Conservation (phyloP, 2,329 filamentous ascomycete species). For the Akanthomyces lecanii region DNA sequence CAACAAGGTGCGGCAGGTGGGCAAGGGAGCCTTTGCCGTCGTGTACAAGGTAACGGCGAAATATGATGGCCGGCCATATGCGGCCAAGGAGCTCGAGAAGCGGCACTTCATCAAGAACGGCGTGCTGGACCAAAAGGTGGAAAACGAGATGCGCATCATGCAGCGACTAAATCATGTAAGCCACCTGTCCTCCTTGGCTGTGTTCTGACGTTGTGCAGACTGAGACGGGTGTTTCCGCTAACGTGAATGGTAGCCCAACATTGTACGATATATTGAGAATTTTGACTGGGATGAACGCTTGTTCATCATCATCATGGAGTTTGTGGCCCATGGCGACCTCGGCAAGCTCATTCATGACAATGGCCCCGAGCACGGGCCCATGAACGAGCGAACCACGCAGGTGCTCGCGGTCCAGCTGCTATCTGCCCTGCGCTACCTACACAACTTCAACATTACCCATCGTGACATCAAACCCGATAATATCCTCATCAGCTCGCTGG, state of each 20-base stretch:
- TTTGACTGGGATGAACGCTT: slow-evolving; percentile 75
- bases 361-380: slow-evolving; percentile 52
- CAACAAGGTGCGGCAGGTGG: slow-evolving; percentile 76
- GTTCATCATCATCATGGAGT: slow-evolving; percentile 98
- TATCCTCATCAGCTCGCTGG: slow-evolving; percentile 71
- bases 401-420: slow-evolving; percentile 72
- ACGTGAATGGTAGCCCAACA: slow-evolving; percentile 60
- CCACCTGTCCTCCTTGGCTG: slow-evolving; percentile 16
- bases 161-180: slow-evolving; percentile 75
- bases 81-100: slow-evolving; percentile 94
- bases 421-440: slow-evolving; percentile 79
- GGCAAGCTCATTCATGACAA: slow-evolving; percentile 64
- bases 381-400: slow-evolving; percentile 67
- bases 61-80: slow-evolving; percentile 76
- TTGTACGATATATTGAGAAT: slow-evolving; percentile 88
- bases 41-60: slow-evolving; percentile 89
- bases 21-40: slow-evolving; percentile 90
- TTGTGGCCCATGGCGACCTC: slow-evolving; percentile 75
- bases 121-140: slow-evolving; percentile 81
- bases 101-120: slow-evolving; percentile 90
- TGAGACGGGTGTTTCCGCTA: neutral
- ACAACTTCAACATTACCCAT: slow-evolving; percentile 85
- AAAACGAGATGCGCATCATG: slow-evolving; percentile 98
- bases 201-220: neutral
- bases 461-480: slow-evolving; percentile 99